These are phyloP conservation scores for Starmera dryadoides DNA, from an alignment of 805 yeast genomes.

Conservation along the genomic window DNA sequence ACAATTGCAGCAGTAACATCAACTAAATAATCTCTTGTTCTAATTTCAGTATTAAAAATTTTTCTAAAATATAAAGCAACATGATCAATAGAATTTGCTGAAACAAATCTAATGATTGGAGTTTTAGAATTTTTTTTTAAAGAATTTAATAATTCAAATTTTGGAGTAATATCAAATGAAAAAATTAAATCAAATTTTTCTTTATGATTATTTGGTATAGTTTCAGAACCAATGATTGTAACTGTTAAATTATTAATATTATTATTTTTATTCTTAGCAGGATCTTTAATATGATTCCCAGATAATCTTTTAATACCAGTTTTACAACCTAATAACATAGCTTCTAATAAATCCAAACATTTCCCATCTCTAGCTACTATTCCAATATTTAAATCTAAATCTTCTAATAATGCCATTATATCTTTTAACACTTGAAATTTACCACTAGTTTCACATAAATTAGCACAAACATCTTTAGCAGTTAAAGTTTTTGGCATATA, in stretches of 20 bases:
- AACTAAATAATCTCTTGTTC: slow-evolving; percentile 42
- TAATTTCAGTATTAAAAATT: slow-evolving; percentile 11
- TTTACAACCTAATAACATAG: slow-evolving; percentile 56
- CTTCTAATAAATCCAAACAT: slow-evolving; percentile 67
- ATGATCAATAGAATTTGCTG: slow-evolving; percentile 82
- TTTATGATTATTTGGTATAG: slow-evolving; percentile 13
- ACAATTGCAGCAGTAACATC: slow-evolving; percentile 77
- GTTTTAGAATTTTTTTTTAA: slow-evolving; percentile 26
- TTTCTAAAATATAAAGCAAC: slow-evolving; percentile 47
- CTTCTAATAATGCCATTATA: slow-evolving; percentile 48
- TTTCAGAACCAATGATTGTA: slow-evolving; percentile 5
- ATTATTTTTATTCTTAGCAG: slow-evolving; percentile 24
- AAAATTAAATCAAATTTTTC: slow-evolving; percentile 49
- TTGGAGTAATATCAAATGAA: slow-evolving; percentile 57
- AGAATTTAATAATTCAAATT: slow-evolving; percentile 27
- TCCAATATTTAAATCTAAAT: slow-evolving; percentile 46
- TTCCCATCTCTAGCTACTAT: slow-evolving; percentile 64
- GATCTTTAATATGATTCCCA: slow-evolving; percentile 55
- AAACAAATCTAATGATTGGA: slow-evolving; percentile 62
- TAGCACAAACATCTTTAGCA: slow-evolving; percentile 61
- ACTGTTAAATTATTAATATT: neutral
- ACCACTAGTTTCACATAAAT: slow-evolving; percentile 74
- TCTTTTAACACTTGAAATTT: slow-evolving; percentile 70
- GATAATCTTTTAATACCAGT: slow-evolving; percentile 50
- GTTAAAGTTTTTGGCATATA: slow-evolving; percentile 75